These are phyloP conservation scores for Verticillium klebahnii DNA, from an alignment of 2,329 filamentous ascomycete genomes.

Conservation along the genomic window DNA sequence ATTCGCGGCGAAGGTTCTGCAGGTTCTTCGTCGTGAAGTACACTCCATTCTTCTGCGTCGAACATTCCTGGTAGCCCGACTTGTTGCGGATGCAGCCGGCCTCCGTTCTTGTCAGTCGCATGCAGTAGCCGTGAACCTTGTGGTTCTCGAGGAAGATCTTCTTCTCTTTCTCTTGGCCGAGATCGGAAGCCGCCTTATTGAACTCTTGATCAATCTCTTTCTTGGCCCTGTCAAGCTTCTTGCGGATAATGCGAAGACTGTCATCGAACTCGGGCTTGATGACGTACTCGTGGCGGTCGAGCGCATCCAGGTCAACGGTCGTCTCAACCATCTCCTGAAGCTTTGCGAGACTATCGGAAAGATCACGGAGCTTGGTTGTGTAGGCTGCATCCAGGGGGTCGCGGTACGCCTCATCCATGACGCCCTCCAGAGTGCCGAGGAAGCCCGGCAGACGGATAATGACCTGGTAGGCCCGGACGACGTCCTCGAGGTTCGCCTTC, in stretches of 20 bases:
- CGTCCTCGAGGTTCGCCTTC: slow-evolving; percentile 88
- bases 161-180: slow-evolving; percentile 92
- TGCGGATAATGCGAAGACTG: slow-evolving; percentile 77
- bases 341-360: slow-evolving; percentile 75
- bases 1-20: slow-evolving; percentile 77
- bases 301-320: slow-evolving; percentile 89
- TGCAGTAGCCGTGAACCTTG: slow-evolving; percentile 92
- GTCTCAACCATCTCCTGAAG: slow-evolving; percentile 98
- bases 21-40: slow-evolving; percentile 90
- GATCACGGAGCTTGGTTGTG: slow-evolving; percentile 73
- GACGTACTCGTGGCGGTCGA: slow-evolving; percentile 96
- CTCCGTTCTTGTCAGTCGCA: slow-evolving; percentile 87
- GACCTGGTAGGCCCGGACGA: slow-evolving; percentile 92
- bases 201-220: slow-evolving; percentile 83
- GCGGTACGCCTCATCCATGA: slow-evolving; percentile 94
- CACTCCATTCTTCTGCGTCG: slow-evolving; percentile 97
- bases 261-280: slow-evolving; percentile 99
- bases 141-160: slow-evolving; percentile 98
- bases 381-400: slow-evolving; percentile 83
- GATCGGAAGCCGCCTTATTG: slow-evolving; percentile 67
- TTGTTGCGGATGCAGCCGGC: slow-evolving; percentile 92
- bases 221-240: slow-evolving; percentile 81
- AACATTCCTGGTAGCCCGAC: slow-evolving; percentile 85
- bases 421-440: slow-evolving; percentile 79
- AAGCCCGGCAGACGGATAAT: slow-evolving; percentile 88